Evolutionary conservation across 371 early-diverging fungal genomes (phyloP), one percentile per base, ranked within the genome.

Genomic region (Mortierella sp.): DNA sequence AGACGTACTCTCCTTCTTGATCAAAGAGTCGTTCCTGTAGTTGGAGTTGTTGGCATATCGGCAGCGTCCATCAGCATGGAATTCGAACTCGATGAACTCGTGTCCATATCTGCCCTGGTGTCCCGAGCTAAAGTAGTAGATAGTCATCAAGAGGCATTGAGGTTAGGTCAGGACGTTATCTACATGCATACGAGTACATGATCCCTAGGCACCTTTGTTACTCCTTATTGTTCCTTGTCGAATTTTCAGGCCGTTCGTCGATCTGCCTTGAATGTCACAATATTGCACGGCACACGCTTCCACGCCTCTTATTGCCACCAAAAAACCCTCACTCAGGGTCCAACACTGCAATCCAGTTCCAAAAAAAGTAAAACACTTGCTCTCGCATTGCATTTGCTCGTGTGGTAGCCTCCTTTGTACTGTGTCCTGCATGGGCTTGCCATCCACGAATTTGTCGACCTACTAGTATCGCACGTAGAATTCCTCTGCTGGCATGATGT

Each of bases 41-140:
- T 98, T 98, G 50, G 98, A 98, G 91, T 98, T 97, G 91, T 99
- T 99, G 80, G 98, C 97, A 88, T 99, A 99, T 80, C 97, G 93
- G 76, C 97, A 96, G 72, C 92, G 92, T 60, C 99, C 99, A 81
- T 97, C 96, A 4, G 94, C 91, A 80, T 95, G 91, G 83, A 99
- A 94, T 89, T 99, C 99, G 85, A 99, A 99, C 89, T 98, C 98
- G 72, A 99, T 93, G 89, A 98, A 99, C 92, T 99, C 99, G 90
- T 99, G 99, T 28, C 99, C 99, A 88, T 96, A 98, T 81, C 96
- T 93, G 71, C 99, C 99, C 85, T 91, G 93, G 87, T 98, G 98
- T 16, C 99, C 99, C 26, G 96, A 94, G 84, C 97, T 97, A 84
- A 73, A 45, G 50, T 13, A 50, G 14, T 14, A 16, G 0, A 26